Evolutionary conservation across 2,329 filamentous ascomycete genomes (phyloP).

Genomic region (Diaporthe sp.): DNA sequence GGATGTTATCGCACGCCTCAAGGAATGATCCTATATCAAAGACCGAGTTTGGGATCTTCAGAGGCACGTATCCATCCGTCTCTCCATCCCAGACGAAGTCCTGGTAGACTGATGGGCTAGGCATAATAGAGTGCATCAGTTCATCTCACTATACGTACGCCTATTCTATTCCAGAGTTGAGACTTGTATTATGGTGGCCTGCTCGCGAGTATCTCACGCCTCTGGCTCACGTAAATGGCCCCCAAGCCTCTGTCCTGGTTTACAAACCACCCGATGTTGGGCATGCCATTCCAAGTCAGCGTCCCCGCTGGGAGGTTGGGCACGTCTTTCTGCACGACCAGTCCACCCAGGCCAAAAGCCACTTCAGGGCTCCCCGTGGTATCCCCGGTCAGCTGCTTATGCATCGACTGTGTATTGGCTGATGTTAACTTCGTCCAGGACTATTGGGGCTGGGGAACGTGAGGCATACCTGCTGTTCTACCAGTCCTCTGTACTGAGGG

Average conservation of each 20-base stretch:
- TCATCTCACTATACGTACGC: too few species aligned
- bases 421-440: not conserved
- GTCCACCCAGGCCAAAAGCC: not conserved
- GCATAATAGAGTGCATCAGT: too few species aligned
- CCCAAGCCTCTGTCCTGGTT: not conserved
- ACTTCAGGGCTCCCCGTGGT: not conserved
- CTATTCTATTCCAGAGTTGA: not conserved
- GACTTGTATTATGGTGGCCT: not conserved
- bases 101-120: too few species aligned
- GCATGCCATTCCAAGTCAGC: conserved; percentile 7
- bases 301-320: not conserved
- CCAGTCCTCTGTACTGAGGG: not conserved
- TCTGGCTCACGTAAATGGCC: not conserved
- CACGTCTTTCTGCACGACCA: not conserved
- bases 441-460: not conserved
- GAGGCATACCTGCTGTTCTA: not conserved
- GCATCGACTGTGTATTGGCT: not conserved
- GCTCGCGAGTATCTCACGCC: not conserved
- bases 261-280: not conserved
- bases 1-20: too few species aligned
- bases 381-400: not conserved
- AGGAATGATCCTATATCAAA: too few species aligned
- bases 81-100: too few species aligned
- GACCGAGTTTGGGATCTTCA: too few species aligned
- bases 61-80: too few species aligned